phyloP scores from a whole-genome alignment of 495 filamentous ascomycete species.

The Aspergillus leporis region DNA sequence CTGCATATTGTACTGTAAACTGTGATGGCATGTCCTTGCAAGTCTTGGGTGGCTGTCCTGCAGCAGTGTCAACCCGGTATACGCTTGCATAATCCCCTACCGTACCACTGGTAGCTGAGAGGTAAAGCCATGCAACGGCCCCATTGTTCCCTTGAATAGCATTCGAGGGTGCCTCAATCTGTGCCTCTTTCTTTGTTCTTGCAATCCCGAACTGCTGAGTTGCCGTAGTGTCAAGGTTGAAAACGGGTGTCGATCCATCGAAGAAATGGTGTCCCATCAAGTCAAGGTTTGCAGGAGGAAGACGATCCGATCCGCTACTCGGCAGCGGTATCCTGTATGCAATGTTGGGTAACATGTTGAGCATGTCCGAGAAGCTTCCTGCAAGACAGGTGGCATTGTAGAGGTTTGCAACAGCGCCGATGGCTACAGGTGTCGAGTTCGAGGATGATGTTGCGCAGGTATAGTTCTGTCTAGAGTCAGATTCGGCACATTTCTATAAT shows the following conservation, averaged over 20 bases:
- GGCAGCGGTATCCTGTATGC: constrained; percentile 47
- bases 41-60: constrained; percentile 72
- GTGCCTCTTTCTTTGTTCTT: constrained; percentile 57
- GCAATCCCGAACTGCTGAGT: constrained; percentile 58
- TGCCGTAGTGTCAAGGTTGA: constrained; percentile 66
- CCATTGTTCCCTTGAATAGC: constrained; percentile 57
- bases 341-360: constrained; percentile 49
- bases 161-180: constrained; percentile 57
- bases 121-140: constrained; percentile 60
- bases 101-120: constrained; percentile 52
- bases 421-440: constrained; percentile 56
- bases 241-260: constrained; percentile 66
- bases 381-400: constrained; percentile 86
- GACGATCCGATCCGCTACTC: constrained; percentile 18
- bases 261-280: constrained; percentile 82
- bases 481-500: background rate
- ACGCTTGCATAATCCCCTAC: constrained; percentile 68
- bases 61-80: constrained; percentile 84
- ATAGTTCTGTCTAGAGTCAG: constrained; percentile 68
- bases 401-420: constrained; percentile 81
- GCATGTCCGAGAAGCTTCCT: constrained; percentile 61
- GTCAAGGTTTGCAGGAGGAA: constrained; percentile 54
- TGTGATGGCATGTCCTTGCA: constrained; percentile 62
- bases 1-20: constrained; percentile 78
- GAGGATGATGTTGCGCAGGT: constrained; percentile 67